These are phyloP conservation scores for Bretschneidera sinensis DNA, from an alignment of 345 rosid genomes.

Conservation along the genomic window DNA sequence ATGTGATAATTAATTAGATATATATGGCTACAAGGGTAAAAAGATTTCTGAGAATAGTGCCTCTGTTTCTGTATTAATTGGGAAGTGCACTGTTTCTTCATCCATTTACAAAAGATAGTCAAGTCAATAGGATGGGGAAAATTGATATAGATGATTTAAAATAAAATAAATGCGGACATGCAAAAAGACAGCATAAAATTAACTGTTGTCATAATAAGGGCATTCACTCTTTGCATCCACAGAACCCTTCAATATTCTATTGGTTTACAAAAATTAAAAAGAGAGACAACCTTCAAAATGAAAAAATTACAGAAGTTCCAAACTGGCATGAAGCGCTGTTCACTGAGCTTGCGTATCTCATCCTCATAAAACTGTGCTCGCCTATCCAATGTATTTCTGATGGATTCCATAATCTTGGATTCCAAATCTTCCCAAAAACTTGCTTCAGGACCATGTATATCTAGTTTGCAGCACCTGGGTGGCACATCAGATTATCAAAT, in stretches of 20 bases:
- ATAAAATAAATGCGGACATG: conserved; percentile 7
- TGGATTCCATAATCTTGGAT: conserved; percentile 74
- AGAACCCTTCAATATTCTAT: conserved; percentile 7
- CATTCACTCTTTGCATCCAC: conserved; percentile 11
- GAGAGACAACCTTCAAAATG: conserved; percentile 78
- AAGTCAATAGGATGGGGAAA: too few species aligned
- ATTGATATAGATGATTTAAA: conserved; percentile 9
- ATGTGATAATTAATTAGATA: conserved; percentile 13
- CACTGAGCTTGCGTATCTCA: conserved; percentile 92
- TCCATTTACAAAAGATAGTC: background rate
- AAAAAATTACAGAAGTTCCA: conserved; percentile 98
- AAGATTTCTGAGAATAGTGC: conserved; percentile 8
- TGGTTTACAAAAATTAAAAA: conserved; percentile 14
- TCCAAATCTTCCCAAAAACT: conserved; percentile 93
- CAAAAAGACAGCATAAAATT: background rate
- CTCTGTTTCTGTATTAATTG: background rate
- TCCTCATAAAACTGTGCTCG: conserved; percentile 92
- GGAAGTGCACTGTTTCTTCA: conserved; percentile 10
- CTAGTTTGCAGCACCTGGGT: conserved; percentile 91
- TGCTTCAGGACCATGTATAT: conserved; percentile 72
- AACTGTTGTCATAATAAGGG: background rate
- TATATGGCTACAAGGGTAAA: conserved; percentile 13
- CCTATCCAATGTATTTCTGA: conserved; percentile 80
- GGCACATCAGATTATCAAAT: conserved; percentile 27
- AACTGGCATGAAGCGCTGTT: conserved; percentile 86